phyloP scores from a whole-genome alignment of 2,329 filamentous ascomycete genomes.

The Ceratocystis diversiconidia region DNA sequence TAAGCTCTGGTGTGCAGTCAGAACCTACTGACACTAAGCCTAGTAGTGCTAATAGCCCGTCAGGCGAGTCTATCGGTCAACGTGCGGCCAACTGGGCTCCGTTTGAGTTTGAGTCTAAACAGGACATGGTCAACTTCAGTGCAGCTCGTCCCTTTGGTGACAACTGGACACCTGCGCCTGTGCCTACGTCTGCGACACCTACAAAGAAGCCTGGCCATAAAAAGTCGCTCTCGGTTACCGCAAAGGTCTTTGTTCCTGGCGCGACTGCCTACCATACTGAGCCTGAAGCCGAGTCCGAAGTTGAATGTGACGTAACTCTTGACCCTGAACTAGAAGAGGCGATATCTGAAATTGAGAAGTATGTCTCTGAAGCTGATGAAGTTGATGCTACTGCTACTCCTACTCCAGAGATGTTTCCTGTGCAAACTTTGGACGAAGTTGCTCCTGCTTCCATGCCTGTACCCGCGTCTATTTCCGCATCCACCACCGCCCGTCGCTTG shows the following conservation, averaged over 20 bases:
- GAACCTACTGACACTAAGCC: constrained; percentile 41
- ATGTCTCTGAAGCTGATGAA: not conserved
- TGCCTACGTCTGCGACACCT: not conserved
- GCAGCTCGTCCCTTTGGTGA: constrained; percentile 37
- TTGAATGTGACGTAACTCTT: constrained; percentile 20
- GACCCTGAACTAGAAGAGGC: constrained; percentile 13
- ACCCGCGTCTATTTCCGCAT: constrained; percentile 3
- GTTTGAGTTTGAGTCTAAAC: constrained; percentile 43
- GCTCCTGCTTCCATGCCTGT: constrained; percentile 15
- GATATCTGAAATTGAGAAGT: not conserved
- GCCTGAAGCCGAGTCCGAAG: constrained; percentile 19
- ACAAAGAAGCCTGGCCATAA: constrained; percentile 24
- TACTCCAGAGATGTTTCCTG: constrained; percentile 18
- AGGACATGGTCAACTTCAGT: constrained; percentile 37
- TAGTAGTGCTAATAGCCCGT: constrained; percentile 37
- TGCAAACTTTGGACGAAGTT: not conserved
- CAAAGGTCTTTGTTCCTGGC: constrained; percentile 50
- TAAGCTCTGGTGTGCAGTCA: constrained; percentile 37
- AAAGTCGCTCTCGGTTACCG: constrained; percentile 54
- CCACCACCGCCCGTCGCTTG: constrained; percentile 18
- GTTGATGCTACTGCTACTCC: constrained; percentile 17
- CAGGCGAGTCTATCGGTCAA: constrained; percentile 38
- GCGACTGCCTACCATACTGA: constrained; percentile 24
- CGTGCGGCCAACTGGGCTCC: constrained; percentile 40
- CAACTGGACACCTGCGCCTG: constrained; percentile 31